phyloP scores from a whole-genome alignment of 768 basidiomycete species.

The Hypholoma fasciculare region DNA sequence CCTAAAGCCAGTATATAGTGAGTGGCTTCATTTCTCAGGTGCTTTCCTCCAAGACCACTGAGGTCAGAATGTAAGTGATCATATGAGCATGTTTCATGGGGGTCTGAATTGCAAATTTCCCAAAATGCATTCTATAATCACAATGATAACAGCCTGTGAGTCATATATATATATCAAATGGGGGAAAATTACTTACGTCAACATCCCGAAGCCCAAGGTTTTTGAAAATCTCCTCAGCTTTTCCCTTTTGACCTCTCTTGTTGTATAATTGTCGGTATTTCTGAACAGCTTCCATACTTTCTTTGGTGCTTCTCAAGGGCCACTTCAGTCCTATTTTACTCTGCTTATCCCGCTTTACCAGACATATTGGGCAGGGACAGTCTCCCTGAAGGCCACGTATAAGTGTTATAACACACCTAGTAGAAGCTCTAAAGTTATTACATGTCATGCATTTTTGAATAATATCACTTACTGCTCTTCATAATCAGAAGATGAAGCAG shows the following conservation, averaged over 20 bases:
- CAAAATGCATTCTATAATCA: constrained; percentile 47
- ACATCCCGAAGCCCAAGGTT: constrained; percentile 19
- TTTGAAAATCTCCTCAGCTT: constrained; percentile 22
- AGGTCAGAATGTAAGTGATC: constrained; percentile 38
- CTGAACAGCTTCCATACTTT: constrained; percentile 12
- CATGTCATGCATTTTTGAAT: constrained; percentile 7
- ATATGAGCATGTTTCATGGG: constrained; percentile 32
- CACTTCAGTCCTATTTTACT: constrained; percentile 16
- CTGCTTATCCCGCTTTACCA: constrained; percentile 25
- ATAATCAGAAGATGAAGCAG: constrained; percentile 42
- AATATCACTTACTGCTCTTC: constrained; percentile 43
- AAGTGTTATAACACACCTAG: constrained; percentile 34
- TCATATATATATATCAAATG: no score
- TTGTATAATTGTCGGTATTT: constrained; percentile 9
- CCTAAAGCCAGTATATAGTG: background rate
- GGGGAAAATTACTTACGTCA: constrained; percentile 18
- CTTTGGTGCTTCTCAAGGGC: constrained; percentile 8
- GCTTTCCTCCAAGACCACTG: constrained; percentile 18
- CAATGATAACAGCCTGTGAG: background rate
- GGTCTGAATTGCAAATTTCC: constrained; percentile 31
- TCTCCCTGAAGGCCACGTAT: constrained; percentile 27
- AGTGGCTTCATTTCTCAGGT: constrained; percentile 7
- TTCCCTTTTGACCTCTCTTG: background rate
- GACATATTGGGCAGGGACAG: constrained; percentile 35
- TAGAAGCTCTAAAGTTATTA: background rate